Conservation (phyloP, 345 rosid species). For the Lenwebbia sp. region DNA sequence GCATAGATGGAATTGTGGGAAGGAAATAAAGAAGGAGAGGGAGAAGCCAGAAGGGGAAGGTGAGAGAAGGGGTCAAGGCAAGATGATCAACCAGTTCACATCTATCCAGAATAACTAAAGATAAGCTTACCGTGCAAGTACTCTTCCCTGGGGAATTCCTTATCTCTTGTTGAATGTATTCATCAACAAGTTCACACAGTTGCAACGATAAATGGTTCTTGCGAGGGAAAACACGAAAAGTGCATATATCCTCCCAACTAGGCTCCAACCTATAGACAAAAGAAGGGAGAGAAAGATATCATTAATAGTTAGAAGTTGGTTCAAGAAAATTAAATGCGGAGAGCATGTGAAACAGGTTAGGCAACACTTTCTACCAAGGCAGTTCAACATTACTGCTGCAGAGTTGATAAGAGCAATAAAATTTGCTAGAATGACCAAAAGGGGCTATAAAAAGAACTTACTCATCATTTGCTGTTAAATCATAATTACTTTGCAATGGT, state of each 20-base stretch:
- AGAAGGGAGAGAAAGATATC: background rate
- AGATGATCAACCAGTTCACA: background rate
- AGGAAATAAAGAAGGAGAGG: background rate
- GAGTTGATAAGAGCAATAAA: background rate
- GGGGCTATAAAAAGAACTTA: constrained; percentile 15
- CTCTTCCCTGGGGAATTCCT: constrained; percentile 57
- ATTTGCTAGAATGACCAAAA: background rate
- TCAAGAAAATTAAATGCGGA: background rate
- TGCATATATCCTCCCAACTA: constrained; percentile 75
- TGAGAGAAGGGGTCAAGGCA: background rate
- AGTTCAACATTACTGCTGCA: background rate
- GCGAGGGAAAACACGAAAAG: constrained; percentile 67
- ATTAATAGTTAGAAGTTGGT: background rate
- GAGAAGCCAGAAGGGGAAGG: background rate
- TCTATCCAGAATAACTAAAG: background rate
- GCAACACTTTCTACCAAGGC: background rate
- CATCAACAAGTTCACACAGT: constrained; percentile 81
- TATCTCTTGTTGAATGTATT: constrained; percentile 83
- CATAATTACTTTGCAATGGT: constrained; percentile 47
- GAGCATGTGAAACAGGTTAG: background rate
- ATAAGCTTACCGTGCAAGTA: constrained; percentile 44
- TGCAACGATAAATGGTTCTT: constrained; percentile 70
- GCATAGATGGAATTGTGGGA: background rate
- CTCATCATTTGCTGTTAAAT: constrained; percentile 36
- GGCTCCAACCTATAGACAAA: constrained; percentile 36